Evolutionary conservation across 129 eudicot genomes (phyloP).

Genomic region (Flaveria brownii): DNA sequence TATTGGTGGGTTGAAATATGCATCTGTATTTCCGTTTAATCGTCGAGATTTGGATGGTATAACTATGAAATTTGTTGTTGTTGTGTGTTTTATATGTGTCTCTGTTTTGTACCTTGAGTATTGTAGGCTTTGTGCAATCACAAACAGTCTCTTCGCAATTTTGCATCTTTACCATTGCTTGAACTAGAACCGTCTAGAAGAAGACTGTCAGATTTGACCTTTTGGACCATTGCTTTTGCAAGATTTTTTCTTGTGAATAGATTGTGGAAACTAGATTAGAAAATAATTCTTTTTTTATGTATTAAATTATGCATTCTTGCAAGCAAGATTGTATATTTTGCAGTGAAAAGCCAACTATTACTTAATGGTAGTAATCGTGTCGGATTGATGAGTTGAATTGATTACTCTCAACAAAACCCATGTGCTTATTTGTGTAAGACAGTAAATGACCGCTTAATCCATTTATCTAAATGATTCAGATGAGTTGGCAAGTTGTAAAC

Average conservation of each 20-base stretch:
- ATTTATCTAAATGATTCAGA: background rate
- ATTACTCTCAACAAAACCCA: background rate
- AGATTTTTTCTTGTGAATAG: background rate
- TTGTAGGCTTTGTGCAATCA: conserved; percentile 13
- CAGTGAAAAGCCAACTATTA: background rate
- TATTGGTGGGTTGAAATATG: background rate
- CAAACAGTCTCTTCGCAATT: background rate
- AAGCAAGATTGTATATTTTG: background rate
- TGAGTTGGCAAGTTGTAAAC: background rate
- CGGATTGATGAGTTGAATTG: background rate
- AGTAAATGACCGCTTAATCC: background rate
- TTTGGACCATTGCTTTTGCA: background rate
- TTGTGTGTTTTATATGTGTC: background rate
- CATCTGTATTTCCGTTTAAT: background rate
- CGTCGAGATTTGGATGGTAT: background rate
- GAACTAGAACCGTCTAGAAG: background rate
- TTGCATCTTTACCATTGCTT: background rate
- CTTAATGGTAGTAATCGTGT: background rate
- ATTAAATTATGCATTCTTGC: background rate
- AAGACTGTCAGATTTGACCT: background rate
- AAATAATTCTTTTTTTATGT: background rate
- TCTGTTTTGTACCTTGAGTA: background rate
- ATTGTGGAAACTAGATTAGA: background rate
- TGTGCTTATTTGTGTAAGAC: background rate
- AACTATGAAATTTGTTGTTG: background rate